Evolutionary conservation across 768 basidiomycete species (phyloP), one percentile per base, ranked within the genome.

Genomic region (Tubosaeta brunneosetosa): DNA sequence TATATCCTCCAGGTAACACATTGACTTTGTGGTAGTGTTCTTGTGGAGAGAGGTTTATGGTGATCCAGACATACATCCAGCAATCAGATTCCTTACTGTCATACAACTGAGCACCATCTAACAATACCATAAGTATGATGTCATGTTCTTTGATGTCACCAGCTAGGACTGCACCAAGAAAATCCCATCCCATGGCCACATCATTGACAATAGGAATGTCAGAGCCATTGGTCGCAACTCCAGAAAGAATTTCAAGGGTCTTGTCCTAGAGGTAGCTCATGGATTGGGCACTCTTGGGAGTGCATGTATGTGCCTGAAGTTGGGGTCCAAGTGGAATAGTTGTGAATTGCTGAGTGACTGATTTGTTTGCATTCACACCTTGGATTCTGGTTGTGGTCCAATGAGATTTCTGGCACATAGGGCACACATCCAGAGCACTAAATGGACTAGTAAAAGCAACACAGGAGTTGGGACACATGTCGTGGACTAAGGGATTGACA

Each of bases 391-490:
- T 36, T 4, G 60, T 22, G 47, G 69, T 56, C 56, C 68, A 75
- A 0, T 57, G 58, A 1, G 70, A 60, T 40, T 71, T 60, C 0
- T 46, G 45, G 51, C 77, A 79, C 0, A 53, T 19, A 0, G 58
- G 58, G 48, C 77, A 80, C 0, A 16, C 4, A 0, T 72, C 60
- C 0, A 67, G 50, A 1, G 65, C 26, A 1, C 49, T 44, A 17
- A 65, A 74, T 0, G 72, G 73, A 0, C 77, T 73, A 0, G 71
- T 74, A 48, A 64, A 80, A 1, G 71, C 73, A 22, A 67, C 29
- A 52, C 78, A 80, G 0, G 68, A 65, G 6, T 76, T 68, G 0
- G 64, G 52, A 36, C 77, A 80, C 74, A 79, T 79, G 50, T 78
- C 66, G 7, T 68, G 49, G 1, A 47, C 8, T 1, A 78, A 45